Evolutionary conservation across 495 filamentous ascomycete genomes (phyloP), one percentile per base, ranked within the genome.

Genomic region (Cercophora newfieldiana): DNA sequence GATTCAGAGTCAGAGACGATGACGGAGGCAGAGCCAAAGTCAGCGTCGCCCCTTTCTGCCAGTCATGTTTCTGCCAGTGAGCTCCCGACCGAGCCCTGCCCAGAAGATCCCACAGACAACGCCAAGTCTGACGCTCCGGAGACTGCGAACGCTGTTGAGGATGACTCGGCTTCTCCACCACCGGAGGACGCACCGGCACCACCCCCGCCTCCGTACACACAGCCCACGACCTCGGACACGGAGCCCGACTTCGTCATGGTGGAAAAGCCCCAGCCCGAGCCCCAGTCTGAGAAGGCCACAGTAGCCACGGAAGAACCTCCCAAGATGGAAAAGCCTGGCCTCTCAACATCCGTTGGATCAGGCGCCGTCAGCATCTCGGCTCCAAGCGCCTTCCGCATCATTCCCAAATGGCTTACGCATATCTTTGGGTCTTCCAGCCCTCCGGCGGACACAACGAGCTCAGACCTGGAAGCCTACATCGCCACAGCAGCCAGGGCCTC

Each of bases 201-300:
- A n/a, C 50, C 50, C 22, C 50, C 50, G 50, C 50, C 50, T 1
- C 50, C 50, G 25, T 53, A 53, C n/a, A 26, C 2, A n/a, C 8
- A 53, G 25, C 50, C 50, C 24, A 14, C 2, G 7, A 26, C 7
- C 24, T 16, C 10, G 21, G 50, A 53, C 2, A 7, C 50, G 2
- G 50, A 53, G 19, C 2, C 50, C 21, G 50, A 53, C 50, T 53
- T 53, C n/a, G 50, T 53, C 50, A 24, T 53, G 10, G 50, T 53
- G 50, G 50, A 53, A 19, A 53, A 53, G 50, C 50, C 50, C 6
- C 50, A 53, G n/a, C 50, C 50, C 50, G 22, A 53, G 50, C 2
- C 1, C 37, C 12, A 44, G 37, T 8, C 12, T 16, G 37, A 44
- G 37, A 8, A 8, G 37, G 2, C 37, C 5, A 14, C 37, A 44